phyloP scores from a whole-genome alignment of 83 land plant species.

The Picea engelmannii region DNA sequence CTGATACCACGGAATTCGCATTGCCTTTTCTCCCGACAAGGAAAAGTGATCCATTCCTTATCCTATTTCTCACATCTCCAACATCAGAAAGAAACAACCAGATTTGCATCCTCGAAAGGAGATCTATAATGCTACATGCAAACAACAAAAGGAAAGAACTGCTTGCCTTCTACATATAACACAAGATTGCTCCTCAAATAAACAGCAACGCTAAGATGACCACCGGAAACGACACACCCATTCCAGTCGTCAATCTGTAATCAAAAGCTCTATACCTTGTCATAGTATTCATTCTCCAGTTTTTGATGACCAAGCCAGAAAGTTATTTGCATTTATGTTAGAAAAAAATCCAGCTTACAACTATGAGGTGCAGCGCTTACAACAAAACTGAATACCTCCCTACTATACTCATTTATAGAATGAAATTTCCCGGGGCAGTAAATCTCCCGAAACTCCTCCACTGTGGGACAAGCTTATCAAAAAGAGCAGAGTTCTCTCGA shows the following conservation, averaged over 20 bases:
- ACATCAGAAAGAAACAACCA: conserved; percentile 2
- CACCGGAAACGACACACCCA: not conserved
- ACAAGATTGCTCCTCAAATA: not conserved
- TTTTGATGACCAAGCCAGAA: conserved; percentile 7
- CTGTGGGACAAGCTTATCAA: conserved; percentile 1
- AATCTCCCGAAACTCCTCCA: not conserved
- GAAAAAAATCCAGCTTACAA: not conserved
- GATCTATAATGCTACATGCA: not conserved
- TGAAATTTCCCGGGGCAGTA: not conserved
- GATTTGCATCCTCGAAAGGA: not conserved
- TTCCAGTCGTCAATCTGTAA: conserved; percentile 1
- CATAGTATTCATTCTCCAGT: not conserved
- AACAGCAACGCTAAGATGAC: not conserved
- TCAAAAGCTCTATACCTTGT: not conserved
- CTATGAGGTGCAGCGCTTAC: not conserved
- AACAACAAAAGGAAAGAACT: not conserved
- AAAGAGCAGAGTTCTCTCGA: not conserved
- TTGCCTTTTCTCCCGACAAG: conserved; percentile 1
- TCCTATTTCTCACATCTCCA: not conserved
- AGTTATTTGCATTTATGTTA: not conserved
- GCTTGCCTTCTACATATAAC: not conserved
- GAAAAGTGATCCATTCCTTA: not conserved
- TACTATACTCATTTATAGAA: conserved; percentile 7
- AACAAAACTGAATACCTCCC: conserved; percentile 8
- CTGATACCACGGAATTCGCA: not conserved